These are phyloP conservation scores for Stephania japonica DNA, from an alignment of 164 flowering plant species.

Conservation along the genomic window DNA sequence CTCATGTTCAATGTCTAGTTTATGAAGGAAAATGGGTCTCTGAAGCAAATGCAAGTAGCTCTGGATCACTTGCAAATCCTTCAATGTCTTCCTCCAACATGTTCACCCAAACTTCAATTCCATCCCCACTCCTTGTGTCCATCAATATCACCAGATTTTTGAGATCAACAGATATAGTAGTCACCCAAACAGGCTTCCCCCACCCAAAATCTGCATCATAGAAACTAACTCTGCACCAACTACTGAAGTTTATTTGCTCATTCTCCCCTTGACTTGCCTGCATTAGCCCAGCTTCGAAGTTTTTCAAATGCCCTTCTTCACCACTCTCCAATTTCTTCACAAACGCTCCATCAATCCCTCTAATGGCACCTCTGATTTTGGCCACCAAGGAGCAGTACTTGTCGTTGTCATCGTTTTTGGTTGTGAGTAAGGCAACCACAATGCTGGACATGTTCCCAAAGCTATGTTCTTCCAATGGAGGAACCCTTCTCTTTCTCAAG, in stretches of 20 bases:
- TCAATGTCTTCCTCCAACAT: conserved; percentile 27
- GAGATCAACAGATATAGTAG: neutral
- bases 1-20: too few relatives aligned
- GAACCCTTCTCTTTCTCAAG: conserved; percentile 15
- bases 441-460: conserved; percentile 16
- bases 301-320: neutral
- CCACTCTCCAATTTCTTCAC: neutral
- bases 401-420: neutral
- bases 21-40: neutral
- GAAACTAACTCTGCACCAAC: conserved; percentile 9
- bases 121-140: conserved; percentile 24
- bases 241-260: neutral
- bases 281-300: neutral
- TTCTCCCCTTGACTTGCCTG: neutral
- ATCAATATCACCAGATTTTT: conserved; percentile 20
- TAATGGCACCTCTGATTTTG: conserved; percentile 1
- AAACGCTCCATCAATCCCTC: neutral
- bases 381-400: neutral
- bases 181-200: conserved; percentile 33
- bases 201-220: conserved; percentile 14
- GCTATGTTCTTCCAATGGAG: conserved; percentile 14
- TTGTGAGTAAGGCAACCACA: neutral
- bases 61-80: conserved; percentile 10
- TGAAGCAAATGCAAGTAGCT: conserved; percentile 6
- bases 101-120: conserved; percentile 8